phyloP scores from a whole-genome alignment of 805 yeast species.

The Monosporozyma unispora region DNA sequence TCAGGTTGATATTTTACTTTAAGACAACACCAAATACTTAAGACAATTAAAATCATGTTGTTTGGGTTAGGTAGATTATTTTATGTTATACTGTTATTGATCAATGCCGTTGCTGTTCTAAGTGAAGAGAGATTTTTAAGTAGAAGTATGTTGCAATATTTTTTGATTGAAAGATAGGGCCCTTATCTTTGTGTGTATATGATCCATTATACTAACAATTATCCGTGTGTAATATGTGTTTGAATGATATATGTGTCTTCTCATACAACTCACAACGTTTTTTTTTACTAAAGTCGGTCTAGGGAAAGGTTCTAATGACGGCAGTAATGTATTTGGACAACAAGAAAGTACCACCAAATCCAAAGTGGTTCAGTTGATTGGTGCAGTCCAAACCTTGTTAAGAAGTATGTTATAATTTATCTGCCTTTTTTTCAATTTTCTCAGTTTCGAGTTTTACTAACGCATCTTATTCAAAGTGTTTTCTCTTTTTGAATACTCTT shows the following conservation, averaged over 20 bases:
- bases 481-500: neutral
- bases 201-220: conserved; percentile 1
- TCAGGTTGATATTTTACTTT: neutral
- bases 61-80: conserved; percentile 54
- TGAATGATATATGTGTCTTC: neutral
- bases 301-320: conserved; percentile 32
- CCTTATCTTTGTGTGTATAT: neutral
- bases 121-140: conserved; percentile 73
- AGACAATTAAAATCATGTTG: conserved; percentile 26
- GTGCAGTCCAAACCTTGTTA: conserved; percentile 67
- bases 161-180: no score
- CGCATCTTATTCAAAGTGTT: neutral
- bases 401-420: conserved; percentile 39
- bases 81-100: conserved; percentile 45
- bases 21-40: neutral
- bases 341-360: conserved; percentile 44
- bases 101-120: conserved; percentile 68
- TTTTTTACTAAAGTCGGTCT: conserved; percentile 34
- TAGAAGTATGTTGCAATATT: conserved; percentile 33
- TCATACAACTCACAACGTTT: neutral
- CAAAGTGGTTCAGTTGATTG: conserved; percentile 53
- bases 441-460: neutral
- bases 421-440: neutral
- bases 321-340: conserved; percentile 36
- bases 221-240: neutral